Evolutionary conservation across 2,329 filamentous ascomycete species (phyloP), one percentile per base, ranked within the genome.

Genomic region (Curvularia lunata): DNA sequence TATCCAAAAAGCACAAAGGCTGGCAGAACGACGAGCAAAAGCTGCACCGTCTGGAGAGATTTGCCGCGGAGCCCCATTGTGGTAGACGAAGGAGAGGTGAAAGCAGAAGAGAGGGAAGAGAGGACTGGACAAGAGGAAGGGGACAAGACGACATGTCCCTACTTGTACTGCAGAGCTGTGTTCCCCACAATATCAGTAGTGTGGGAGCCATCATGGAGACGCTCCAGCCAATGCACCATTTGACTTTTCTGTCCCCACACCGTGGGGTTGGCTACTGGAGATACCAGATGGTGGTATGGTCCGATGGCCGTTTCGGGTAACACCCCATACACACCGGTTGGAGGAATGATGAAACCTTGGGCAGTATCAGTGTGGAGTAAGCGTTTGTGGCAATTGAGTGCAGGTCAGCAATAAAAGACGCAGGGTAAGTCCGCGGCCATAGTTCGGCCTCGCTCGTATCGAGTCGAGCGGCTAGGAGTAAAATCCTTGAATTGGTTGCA

Each of bases 1-100:
- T 83, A 84, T 51, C 82, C 82, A 62, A 82, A 83, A 47, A 81
- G 73, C 52, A 82, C 77, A 58, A 82, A 83, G 18, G 77, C 69
- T 6, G 77, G 77, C 45, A 75, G 56, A 52, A 78, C 76, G 37
- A 79, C 72, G 43, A 78, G 66, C 59, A 76, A 50, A 23, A 77
- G 73, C 64, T 77, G 73, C 32, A 66, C 66, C 52, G 62, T 61
- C 55, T 68, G 66, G 23, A 76, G 67, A 8, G 68, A 57, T 51
- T 68, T 69, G 58, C 73, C 73, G 19, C 34, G 58, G 46, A 67
- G 58, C 25, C 40, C 59, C 65, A 68, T 67, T 38, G 32, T 58
- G 41, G 37, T 37, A 5, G 43, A 28, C 47, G 38, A 48, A 48
- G 37, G 51, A 23, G 51, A 13, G 8, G n/a, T 18, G n/a, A 48